phyloP scores from a whole-genome alignment of 306 rosid species.

The Malus asiatica region DNA sequence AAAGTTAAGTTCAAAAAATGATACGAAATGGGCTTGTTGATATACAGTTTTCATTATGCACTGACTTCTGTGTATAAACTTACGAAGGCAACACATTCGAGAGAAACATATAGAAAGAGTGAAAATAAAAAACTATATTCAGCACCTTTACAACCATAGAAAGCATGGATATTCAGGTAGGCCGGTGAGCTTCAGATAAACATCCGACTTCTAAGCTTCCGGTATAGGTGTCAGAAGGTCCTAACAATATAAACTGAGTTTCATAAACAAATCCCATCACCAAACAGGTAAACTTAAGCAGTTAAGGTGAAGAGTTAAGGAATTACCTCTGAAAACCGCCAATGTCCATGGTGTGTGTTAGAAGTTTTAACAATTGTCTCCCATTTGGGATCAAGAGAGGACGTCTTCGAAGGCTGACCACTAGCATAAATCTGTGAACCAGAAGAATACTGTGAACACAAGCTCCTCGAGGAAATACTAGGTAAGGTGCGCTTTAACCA shows the following conservation, averaged over 20 bases:
- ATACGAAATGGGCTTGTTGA: conserved; percentile 14
- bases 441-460: conserved; percentile 31
- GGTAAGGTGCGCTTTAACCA: conserved; percentile 84
- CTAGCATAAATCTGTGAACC: conserved; percentile 15
- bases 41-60: conserved; percentile 32
- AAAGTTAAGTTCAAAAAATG: neutral
- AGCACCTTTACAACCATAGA: neutral
- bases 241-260: conserved; percentile 28
- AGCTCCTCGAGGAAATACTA: conserved; percentile 42
- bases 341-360: conserved; percentile 28
- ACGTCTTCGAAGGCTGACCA: conserved; percentile 13
- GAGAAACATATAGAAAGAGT: neutral
- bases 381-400: conserved; percentile 35
- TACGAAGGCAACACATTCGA: neutral
- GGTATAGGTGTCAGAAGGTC: conserved; percentile 50
- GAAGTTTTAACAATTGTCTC: conserved; percentile 53
- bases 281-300: conserved; percentile 2
- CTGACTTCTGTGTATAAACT: neutral
- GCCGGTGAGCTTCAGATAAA: conserved; percentile 15
- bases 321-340: conserved; percentile 58
- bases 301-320: conserved; percentile 13
- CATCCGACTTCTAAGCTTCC: conserved; percentile 47
- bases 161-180: neutral
- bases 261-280: conserved; percentile 1
- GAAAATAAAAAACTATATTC: neutral